phyloP scores from a whole-genome alignment of 345 rosid genomes.

The Passiflora organensis region DNA sequence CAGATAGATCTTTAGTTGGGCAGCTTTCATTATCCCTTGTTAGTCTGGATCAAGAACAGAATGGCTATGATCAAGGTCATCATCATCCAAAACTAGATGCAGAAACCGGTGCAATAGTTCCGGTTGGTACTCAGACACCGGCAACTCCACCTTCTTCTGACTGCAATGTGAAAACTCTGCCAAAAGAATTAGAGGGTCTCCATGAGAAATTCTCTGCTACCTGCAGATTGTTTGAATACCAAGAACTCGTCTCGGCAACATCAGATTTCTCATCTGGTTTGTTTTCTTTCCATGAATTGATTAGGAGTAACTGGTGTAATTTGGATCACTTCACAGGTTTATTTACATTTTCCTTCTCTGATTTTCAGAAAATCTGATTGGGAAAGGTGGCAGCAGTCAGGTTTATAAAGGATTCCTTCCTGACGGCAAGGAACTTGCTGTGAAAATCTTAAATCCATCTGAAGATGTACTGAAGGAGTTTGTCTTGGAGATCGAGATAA shows the following conservation, averaged over 20 bases:
- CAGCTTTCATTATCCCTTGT: constrained; percentile 10
- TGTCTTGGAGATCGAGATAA: constrained; percentile 70
- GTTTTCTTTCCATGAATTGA: constrained; percentile 8
- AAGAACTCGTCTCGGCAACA: constrained; percentile 62
- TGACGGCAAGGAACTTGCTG: constrained; percentile 84
- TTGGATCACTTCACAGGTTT: no score
- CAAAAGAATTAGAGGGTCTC: constrained; percentile 26
- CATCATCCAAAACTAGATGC: constrained; percentile 10
- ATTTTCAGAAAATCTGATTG: constrained; percentile 67
- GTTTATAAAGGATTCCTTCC: constrained; percentile 80
- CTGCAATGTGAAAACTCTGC: constrained; percentile 17
- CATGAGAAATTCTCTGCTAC: constrained; percentile 26
- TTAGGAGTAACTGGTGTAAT: no score
- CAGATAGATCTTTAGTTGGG: constrained; percentile 29
- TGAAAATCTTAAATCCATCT: constrained; percentile 77
- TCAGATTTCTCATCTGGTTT: constrained; percentile 63
- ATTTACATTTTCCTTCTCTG: not conserved
- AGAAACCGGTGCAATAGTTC: constrained; percentile 47
- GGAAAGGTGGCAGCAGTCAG: constrained; percentile 90
- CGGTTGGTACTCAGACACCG: constrained; percentile 28
- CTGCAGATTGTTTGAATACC: constrained; percentile 26
- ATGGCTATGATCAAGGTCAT: constrained; percentile 1
- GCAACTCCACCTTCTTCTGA: constrained; percentile 28
- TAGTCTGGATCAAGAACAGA: constrained; percentile 8
- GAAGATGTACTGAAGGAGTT: constrained; percentile 64